Evolutionary conservation across 768 basidiomycete genomes (phyloP).

Genomic region (Tulasnella sp.): DNA sequence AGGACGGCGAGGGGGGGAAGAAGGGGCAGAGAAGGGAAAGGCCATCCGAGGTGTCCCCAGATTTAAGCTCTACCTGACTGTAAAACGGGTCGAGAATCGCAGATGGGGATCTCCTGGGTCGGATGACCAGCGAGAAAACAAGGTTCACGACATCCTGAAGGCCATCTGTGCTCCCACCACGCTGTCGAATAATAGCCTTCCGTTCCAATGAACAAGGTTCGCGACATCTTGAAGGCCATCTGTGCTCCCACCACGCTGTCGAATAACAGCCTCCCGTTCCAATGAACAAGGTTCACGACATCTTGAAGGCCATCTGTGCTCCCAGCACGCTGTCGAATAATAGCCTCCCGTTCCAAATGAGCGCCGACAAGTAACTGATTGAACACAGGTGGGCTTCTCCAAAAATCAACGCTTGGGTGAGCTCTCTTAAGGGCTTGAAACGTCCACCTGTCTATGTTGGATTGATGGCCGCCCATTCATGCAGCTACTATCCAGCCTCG

Average conservation of each 20-base stretch:
- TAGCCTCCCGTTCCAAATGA: background rate
- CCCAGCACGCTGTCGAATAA: background rate
- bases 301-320: background rate
- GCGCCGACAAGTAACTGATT: background rate
- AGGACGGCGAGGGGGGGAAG: background rate
- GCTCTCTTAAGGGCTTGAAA: background rate
- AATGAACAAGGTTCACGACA: constrained; percentile 1
- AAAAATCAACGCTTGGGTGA: background rate
- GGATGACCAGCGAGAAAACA: background rate
- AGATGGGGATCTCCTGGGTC: constrained; percentile 2
- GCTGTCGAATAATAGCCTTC: too few species aligned
- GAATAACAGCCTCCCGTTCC: too few species aligned
- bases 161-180: background rate
- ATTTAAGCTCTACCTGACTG: background rate
- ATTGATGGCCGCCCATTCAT: background rate
- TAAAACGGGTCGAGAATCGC: background rate
- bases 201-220: constrained; percentile 6
- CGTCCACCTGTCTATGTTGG: background rate
- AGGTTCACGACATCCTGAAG: constrained; percentile 1
- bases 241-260: background rate
- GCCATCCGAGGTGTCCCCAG: constrained; percentile 6
- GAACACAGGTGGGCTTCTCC: background rate
- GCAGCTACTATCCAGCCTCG: background rate
- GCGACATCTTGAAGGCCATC: background rate
- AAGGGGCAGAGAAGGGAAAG: background rate